Conservation (phyloP, 306 rosid genomes). For the Morella rubra region DNA sequence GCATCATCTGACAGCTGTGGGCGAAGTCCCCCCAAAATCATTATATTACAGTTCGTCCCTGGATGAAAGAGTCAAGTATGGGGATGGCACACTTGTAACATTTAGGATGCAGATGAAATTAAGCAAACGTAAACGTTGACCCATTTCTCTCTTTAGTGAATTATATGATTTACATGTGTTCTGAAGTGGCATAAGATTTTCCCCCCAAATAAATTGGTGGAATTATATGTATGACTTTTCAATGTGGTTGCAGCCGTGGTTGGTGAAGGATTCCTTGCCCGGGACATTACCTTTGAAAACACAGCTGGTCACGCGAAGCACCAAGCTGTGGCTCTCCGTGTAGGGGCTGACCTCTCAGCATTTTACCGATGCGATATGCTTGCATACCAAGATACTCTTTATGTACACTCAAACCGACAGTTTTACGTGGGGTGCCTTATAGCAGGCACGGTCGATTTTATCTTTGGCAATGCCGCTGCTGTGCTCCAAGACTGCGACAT, state of each 20-base stretch:
- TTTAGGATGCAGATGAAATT: no score
- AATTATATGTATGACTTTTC: neutral
- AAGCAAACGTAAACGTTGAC: no score
- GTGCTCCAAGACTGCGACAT: conserved; percentile 78
- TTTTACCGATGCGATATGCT: conserved; percentile 68
- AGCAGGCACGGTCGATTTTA: conserved; percentile 80
- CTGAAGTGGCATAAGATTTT: no score
- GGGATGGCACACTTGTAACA: no score
- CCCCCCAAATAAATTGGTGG: neutral
- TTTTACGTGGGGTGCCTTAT: conserved; percentile 57
- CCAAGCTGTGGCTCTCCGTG: conserved; percentile 91
- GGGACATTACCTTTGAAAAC: conserved; percentile 80
- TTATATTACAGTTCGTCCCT: no score
- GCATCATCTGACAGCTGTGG: no score
- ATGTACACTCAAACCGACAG: conserved; percentile 89
- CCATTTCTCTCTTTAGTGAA: no score
- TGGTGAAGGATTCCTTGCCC: conserved; percentile 65
- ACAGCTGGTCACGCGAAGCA: conserved; percentile 90
- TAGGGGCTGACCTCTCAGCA: conserved; percentile 84
- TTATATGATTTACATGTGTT: no score
- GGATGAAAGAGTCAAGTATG: no score
- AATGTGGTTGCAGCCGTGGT: conserved; percentile 58
- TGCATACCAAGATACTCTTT: conserved; percentile 89
- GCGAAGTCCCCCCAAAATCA: no score
- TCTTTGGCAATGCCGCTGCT: conserved; percentile 78